A percentile compares a stretch with the other conserved stretches of the same genome.
These are phyloP conservation scores for Colletotrichum neosansevieriae DNA, from an alignment of 2,329 filamentous ascomycete species.

Conservation along the genomic window DNA sequence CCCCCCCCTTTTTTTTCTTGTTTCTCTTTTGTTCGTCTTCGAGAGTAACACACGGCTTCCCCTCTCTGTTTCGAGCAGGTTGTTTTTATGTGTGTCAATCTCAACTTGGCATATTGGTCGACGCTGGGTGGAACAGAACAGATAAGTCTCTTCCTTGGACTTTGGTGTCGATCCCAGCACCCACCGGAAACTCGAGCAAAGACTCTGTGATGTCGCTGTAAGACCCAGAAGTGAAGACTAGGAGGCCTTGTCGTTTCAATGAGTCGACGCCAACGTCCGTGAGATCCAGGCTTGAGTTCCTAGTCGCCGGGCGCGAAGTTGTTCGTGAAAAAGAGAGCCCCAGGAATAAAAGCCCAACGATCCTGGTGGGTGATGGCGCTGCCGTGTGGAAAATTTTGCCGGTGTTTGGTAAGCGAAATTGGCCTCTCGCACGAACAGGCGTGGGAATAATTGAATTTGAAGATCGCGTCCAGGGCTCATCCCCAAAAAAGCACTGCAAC, in stretches of 20 bases:
- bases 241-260: slow-evolving; percentile 36
- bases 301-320: slow-evolving; percentile 33
- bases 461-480: slow-evolving; percentile 17
- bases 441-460: slow-evolving; percentile 28
- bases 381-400: slow-evolving; percentile 36
- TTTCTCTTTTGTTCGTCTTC: slow-evolving; percentile 23
- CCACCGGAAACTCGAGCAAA: no score
- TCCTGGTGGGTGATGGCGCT: slow-evolving; percentile 27
- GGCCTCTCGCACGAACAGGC: slow-evolving; percentile 30
- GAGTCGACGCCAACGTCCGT: slow-evolving; percentile 36
- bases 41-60: slow-evolving; percentile 19
- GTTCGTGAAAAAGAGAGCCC: slow-evolving; percentile 8
- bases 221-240: slow-evolving; percentile 12
- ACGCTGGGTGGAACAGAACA: background rate
- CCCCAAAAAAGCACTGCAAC: slow-evolving; percentile 25
- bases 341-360: slow-evolving; percentile 15
- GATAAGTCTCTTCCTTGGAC: slow-evolving; percentile 13
- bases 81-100: slow-evolving; percentile 1
- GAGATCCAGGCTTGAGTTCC: slow-evolving; percentile 30
- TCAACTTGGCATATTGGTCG: slow-evolving; percentile 27
- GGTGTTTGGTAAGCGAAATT: slow-evolving; percentile 38
- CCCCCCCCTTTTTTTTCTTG: background rate
- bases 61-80: background rate
- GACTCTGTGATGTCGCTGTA: slow-evolving; percentile 1
- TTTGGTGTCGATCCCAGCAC: background rate